Evolutionary conservation across 495 filamentous ascomycete species (phyloP), one percentile per base, ranked within the genome.

Genomic region (Xylaria nigripes): DNA sequence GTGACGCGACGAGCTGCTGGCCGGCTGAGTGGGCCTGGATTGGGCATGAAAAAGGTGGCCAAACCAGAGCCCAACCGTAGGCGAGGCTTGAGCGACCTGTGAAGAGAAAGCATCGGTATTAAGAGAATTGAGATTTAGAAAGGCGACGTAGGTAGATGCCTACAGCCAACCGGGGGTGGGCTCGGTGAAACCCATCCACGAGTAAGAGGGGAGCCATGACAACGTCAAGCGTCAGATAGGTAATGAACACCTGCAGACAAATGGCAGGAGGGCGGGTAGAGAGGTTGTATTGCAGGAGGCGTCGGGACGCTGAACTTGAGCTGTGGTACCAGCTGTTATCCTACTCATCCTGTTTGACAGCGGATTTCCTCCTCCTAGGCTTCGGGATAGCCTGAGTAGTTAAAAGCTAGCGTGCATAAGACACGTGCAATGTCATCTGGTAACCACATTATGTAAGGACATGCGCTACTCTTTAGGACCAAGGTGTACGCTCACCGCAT

Each of bases 11-110:
- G 34, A 43, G 47, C 41, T 55, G 46, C 19, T 48, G 27, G 56
- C 58, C 40, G 24, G 51, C 51, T 48, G 61, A 51, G 59, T 58
- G 54, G 56, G 59, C 57, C 61, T 62, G 58, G 58, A 64, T 66
- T 64, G 64, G 64, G 64, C 64, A 66, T 51, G 47, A 64, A 55
- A 21, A 32, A 42, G 29, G 23, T 24, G 44, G 38, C 27, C n/a
- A 24, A 42, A 16, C 34, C 22, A 15, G 21, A 52, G 53, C 53
- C 53, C 53, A 55, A 55, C 46, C 19, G 34, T 36, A 40, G 52
- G 36, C 52, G 22, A 55, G 45, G 52, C 44, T 10, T 27, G 52
- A 15, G 19, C 24, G 10, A 22, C 24, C 34, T 23, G 45, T 54
- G 15, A 42, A 54, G 44, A 47, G 12, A 29, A 25, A 2, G 43